Base-by-base conservation (phyloP, 2,329 filamentous ascomycete genomes). In the Ascochyta fabae region DNA sequence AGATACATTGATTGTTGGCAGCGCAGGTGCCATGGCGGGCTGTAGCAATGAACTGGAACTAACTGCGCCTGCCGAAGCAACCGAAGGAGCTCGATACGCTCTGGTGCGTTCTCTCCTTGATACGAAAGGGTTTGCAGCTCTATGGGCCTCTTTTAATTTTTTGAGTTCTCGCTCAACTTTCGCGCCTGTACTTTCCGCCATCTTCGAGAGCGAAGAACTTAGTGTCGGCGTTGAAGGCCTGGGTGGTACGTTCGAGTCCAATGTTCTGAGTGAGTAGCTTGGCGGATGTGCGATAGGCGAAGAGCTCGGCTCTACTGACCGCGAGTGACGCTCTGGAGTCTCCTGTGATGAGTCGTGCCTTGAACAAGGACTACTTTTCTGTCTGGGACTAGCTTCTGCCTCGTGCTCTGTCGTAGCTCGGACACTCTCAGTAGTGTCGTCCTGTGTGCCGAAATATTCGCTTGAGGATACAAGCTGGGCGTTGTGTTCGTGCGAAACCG, bases 271-370 rank as follows among this genome's bases (percentile, higher is more conserved):
- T 0, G 68, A 73, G 31, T 68, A 57, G 31, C 48, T 60, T n/a
- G 70, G 69, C 12, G 65, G 65, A 15, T 52, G 56, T 8, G 61
- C 62, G 6, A 65, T 52, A 4, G 66, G 62, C 9, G 70, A 72
- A 33, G 59, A 59, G 34, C 49, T 61, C 23, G 41, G 16, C n/a
- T 53, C 34, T 24, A 34, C n/a, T 23, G 55, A 56, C 10, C 47
- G 47, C 15, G 33, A 26, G 9, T 29, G 46, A 31, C 31, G 54
- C 19, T 66, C 60, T 38, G 69, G 64, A 4, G 65, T 64, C 33
- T 73, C 62, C 47, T 74, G 70, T 3, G 71, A 73, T 10, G 71
- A 72, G 49, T 72, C 68, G 67, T 71, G 69, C 22, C 70, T 63
- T 6, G 69, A 70, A 29, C 45, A 52, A 34, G 59, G 55, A 23